Percentiles rank a stretch among this genome's conserved stretches.
Evolutionary conservation across 495 filamentous ascomycete species (phyloP).

Genomic region (Cercophora samala): DNA sequence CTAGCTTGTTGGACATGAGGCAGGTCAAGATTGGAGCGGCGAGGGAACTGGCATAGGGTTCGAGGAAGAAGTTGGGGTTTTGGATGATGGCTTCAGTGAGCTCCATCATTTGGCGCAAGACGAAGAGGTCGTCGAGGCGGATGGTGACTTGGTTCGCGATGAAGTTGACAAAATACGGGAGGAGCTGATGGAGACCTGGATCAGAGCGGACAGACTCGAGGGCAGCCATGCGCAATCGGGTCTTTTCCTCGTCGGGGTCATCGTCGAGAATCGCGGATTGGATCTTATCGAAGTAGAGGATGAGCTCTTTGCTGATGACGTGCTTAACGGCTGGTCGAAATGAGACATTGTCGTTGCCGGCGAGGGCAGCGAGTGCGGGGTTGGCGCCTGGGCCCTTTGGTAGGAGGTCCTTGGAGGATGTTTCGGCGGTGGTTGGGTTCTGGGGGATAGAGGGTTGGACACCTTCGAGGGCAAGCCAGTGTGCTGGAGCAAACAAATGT

Average conservation of each 20-base stretch:
- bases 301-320: constrained; percentile 87
- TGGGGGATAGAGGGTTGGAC: constrained; percentile 94
- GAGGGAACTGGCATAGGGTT: constrained; percentile 84
- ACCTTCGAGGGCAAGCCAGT: constrained; percentile 95
- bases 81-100: constrained; percentile 77
- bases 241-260: constrained; percentile 65
- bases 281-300: constrained; percentile 96
- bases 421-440: constrained; percentile 83
- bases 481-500: constrained; percentile 51
- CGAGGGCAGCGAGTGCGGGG: constrained; percentile 73
- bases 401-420: constrained; percentile 73
- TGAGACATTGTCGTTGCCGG: constrained; percentile 73
- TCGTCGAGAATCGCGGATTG: constrained; percentile 82
- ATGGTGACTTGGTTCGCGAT: constrained; percentile 93
- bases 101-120: constrained; percentile 85
- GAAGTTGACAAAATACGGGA: constrained; percentile 94
- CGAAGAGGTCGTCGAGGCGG: constrained; percentile 77
- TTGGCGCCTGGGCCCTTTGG: constrained; percentile 87
- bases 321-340: constrained; percentile 93
- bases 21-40: constrained; percentile 90
- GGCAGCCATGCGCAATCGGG: constrained; percentile 72
- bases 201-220: constrained; percentile 78
- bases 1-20: constrained; percentile 79
- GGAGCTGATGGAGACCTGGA: constrained; percentile 87
- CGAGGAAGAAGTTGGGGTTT: constrained; percentile 77